Percentiles rank a stretch among this genome's conserved stretches.
phyloP scores from a whole-genome alignment of 257 asterid species.

The Datura wrightii region DNA sequence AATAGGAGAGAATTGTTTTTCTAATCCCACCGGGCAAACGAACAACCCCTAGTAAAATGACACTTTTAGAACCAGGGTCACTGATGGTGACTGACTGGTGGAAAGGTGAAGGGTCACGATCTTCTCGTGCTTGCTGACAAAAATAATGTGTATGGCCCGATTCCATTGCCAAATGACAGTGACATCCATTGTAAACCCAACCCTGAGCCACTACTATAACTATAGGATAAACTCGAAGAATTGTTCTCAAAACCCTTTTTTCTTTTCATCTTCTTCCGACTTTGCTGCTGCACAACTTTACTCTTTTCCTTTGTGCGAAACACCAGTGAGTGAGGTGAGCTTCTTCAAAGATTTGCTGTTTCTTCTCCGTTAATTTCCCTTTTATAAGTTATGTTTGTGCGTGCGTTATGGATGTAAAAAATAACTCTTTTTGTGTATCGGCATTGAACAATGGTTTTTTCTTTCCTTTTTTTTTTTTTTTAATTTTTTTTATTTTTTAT shows the following conservation, averaged over 20 bases:
- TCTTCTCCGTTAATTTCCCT: neutral
- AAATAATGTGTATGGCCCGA: constrained; percentile 5
- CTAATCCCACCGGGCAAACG: neutral
- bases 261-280: neutral
- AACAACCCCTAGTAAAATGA: neutral
- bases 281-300: neutral
- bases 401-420: neutral
- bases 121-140: constrained; percentile 19
- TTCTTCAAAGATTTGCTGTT: neutral
- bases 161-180: neutral
- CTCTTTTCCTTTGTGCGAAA: neutral
- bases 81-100: neutral
- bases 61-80: neutral
- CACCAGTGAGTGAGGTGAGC: neutral
- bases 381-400: neutral
- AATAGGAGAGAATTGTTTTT: neutral
- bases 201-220: neutral
- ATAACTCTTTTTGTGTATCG: neutral
- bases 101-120: constrained; percentile 37
- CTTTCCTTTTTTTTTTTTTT: too few relatives aligned
- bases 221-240: constrained; percentile 14
- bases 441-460: neutral
- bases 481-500: neutral
- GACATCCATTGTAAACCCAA: neutral
- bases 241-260: neutral